Evolutionary conservation across 306 rosid genomes (phyloP).

Genomic region (Trifolium repens): DNA sequence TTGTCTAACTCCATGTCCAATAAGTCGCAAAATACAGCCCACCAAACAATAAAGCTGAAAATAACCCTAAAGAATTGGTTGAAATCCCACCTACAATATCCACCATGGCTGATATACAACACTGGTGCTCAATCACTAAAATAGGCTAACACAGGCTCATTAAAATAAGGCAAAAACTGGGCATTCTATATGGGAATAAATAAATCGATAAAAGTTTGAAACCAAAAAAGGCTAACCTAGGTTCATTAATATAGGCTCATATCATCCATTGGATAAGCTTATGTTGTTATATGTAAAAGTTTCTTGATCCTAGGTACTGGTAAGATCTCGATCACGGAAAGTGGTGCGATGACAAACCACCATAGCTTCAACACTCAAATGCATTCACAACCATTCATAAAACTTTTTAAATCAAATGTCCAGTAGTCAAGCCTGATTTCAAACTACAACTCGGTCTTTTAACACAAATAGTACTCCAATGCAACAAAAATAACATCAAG

Average conservation of each 20-base stretch:
- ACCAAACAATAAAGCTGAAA: not conserved
- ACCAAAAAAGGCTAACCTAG: not conserved
- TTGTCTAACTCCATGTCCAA: slow-evolving; percentile 4
- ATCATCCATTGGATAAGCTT: not conserved
- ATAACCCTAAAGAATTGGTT: not conserved
- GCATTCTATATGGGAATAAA: not conserved
- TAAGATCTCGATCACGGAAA: not conserved
- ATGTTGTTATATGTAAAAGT: not conserved
- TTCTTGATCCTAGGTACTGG: not conserved
- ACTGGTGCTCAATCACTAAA: not conserved
- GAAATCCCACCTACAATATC: not conserved
- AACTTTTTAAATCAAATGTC: not conserved
- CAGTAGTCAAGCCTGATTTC: not conserved
- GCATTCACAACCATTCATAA: slow-evolving; percentile 1
- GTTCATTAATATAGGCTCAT: not conserved
- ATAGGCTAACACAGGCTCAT: not conserved
- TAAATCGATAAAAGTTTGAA: not conserved
- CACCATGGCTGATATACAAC: not conserved
- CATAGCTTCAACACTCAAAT: slow-evolving; percentile 1
- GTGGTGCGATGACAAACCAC: not conserved
- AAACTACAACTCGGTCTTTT: not conserved
- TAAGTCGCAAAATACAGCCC: not conserved
- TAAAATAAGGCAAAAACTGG: not conserved
- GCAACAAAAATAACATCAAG: slow-evolving; percentile 9
- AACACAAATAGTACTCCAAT: slow-evolving; percentile 10